Evolutionary conservation across 352 stramenopile species (phyloP), one percentile per base, ranked within the genome.

Genomic region (Globisporangium recalcitrans): DNA sequence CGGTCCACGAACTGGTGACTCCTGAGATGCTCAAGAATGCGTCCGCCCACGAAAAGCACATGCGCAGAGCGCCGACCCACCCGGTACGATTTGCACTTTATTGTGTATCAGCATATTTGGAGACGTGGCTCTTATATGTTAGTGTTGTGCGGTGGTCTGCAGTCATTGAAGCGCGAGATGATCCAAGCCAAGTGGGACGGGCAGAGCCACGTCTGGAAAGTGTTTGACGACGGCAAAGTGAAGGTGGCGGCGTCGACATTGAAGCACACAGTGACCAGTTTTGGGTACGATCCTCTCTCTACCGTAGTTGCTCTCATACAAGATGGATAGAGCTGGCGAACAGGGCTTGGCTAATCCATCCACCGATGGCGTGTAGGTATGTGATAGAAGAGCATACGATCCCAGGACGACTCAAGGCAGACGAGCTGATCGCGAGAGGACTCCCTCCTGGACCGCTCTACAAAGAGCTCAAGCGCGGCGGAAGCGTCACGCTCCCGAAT

Each of bases 391-490:
- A 96, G 65, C 72, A 89, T 26, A 42, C 73, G 5, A 64, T 82
- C 38, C 75, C 85, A 44, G 93, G 93, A 5, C 96, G 94, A 60
- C 89, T 98, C 38, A 70, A 93, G 10, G 68, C 89, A 0, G 80
- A 93, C n/a, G 78, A 82, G 21, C 80, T 97, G 3, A 80, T 71
- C n/a, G 70, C 70, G 21, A 71, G 94, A 32, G 89, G 91, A 0
- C 68, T 98, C n/a, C 80, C 78, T 9, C 83, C 79, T 44, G 95
- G 95, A 57, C 95, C 92, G 8, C 68, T 96, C 36, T 98, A 97
- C 73, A 77, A 77, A 21, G 62, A 87, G 72, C 70, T 98, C 14
- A 98, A 98, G 69, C 58, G 82, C 29, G 95, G 95, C 22, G 74
- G 86, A 29, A 81, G 64, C 55, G 81, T 98, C 24, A 89, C 84